Evolutionary conservation across 306 rosid genomes (phyloP).

Genomic region (Ammopiptanthus mongolicus): DNA sequence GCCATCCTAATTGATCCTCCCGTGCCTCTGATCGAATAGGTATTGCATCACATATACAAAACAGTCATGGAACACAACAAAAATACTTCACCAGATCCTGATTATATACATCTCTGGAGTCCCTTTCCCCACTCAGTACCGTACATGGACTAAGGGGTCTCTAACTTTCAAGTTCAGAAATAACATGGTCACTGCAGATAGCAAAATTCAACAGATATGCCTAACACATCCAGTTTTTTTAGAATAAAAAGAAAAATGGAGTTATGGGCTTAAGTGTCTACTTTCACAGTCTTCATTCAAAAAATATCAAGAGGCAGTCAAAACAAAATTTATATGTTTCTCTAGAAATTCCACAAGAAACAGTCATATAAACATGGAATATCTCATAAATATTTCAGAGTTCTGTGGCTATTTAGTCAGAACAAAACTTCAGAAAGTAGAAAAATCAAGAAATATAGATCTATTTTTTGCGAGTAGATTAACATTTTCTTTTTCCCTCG

Average conservation of each 20-base stretch:
- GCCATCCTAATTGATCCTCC: not conserved
- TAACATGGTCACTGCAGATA: not conserved
- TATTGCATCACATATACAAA: not conserved
- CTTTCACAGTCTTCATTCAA: not conserved
- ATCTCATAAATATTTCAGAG: not conserved
- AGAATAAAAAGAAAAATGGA: not conserved
- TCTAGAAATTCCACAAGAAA: not conserved
- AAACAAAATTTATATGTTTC: not conserved
- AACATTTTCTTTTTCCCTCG: not conserved
- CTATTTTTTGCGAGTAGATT: not conserved
- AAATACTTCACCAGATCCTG: not conserved
- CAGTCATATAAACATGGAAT: not conserved
- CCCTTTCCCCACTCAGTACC: not conserved
- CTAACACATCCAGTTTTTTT: not conserved
- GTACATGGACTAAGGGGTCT: not conserved
- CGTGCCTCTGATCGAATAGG: not conserved
- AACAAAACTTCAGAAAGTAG: not conserved
- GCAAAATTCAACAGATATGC: not conserved
- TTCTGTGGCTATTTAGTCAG: not conserved
- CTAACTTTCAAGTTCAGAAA: not conserved
- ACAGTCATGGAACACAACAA: not conserved
- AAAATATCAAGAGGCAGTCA: not conserved
- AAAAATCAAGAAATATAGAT: not conserved
- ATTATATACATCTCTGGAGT: not conserved
- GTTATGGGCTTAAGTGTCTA: not conserved